Percentiles rank a stretch among this genome's conserved stretches.
These are phyloP conservation scores for Amylostereum chailletii DNA, from an alignment of 1,284 basidiomycete genomes.

Conservation along the genomic window DNA sequence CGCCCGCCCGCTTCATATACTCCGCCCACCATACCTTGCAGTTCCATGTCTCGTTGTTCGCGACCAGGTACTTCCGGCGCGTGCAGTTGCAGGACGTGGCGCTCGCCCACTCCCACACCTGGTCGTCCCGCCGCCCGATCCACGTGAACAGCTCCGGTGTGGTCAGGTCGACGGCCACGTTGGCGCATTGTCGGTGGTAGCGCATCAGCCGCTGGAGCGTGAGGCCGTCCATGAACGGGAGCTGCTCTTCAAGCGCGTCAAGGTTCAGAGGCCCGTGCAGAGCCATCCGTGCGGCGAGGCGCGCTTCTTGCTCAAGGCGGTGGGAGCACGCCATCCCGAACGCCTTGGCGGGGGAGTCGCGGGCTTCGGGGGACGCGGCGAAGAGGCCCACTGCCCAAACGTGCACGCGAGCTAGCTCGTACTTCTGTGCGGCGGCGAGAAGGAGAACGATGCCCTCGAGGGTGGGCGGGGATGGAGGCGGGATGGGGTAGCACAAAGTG, in stretches of 20 bases:
- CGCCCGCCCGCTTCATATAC: too few species aligned
- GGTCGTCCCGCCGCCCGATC: neutral
- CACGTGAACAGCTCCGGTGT: neutral
- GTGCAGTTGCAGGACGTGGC: too few species aligned
- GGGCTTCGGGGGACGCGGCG: neutral
- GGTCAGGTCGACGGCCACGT: neutral
- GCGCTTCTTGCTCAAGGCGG: slow-evolving; percentile 2
- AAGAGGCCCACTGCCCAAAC: neutral
- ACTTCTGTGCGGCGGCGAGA: slow-evolving; percentile 7
- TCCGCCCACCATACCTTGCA: too few species aligned
- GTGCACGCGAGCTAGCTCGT: slow-evolving; percentile 4
- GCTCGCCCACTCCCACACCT: neutral
- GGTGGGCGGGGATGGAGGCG: neutral
- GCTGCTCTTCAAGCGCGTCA: neutral
- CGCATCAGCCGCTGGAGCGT: neutral
- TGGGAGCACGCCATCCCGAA: slow-evolving; percentile 5
- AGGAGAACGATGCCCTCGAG: neutral
- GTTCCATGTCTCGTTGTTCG: too few species aligned
- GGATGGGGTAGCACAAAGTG: slow-evolving; percentile 8
- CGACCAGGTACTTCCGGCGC: too few species aligned
- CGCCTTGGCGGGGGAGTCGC: slow-evolving; percentile 1
- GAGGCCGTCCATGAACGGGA: neutral
- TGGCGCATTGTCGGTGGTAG: neutral
- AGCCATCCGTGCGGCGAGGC: neutral
- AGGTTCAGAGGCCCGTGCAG: neutral